Conservation (phyloP, 305 asterid genomes). For the Ruellia speciosa region DNA sequence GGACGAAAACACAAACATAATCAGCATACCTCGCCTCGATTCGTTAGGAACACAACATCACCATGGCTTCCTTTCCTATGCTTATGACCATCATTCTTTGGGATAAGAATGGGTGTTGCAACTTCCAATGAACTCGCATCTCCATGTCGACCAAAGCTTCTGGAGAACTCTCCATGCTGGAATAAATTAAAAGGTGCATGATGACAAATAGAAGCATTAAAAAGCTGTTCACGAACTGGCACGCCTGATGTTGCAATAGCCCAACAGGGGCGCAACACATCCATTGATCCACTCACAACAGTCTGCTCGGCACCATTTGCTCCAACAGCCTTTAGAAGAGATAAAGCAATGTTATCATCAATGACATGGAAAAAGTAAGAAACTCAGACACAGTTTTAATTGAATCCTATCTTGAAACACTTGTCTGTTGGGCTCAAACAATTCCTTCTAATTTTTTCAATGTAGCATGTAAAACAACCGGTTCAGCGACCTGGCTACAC, state of each 20-base stretch:
- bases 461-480: constrained; percentile 1
- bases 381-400: constrained; percentile 3
- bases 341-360: constrained; percentile 11
- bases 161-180: constrained; percentile 74
- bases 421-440: not conserved
- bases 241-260: constrained; percentile 98
- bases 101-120: constrained; percentile 85
- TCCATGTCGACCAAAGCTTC: constrained; percentile 50
- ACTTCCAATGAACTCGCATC: constrained; percentile 76
- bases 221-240: constrained; percentile 88
- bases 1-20: not conserved
- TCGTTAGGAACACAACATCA: constrained; percentile 85
- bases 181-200: constrained; percentile 77
- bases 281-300: constrained; percentile 91
- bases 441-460: not conserved
- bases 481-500: not conserved
- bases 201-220: constrained; percentile 94
- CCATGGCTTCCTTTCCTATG: constrained; percentile 91
- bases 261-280: constrained; percentile 94
- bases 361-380: not conserved
- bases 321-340: constrained; percentile 64
- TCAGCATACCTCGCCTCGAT: constrained; percentile 81
- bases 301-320: constrained; percentile 92
- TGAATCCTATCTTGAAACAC: not conserved
- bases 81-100: constrained; percentile 72